Evolutionary conservation across 2,329 filamentous ascomycete genomes (phyloP), one percentile per base, ranked within the genome.

Genomic region (Trichoderma atroviride): DNA sequence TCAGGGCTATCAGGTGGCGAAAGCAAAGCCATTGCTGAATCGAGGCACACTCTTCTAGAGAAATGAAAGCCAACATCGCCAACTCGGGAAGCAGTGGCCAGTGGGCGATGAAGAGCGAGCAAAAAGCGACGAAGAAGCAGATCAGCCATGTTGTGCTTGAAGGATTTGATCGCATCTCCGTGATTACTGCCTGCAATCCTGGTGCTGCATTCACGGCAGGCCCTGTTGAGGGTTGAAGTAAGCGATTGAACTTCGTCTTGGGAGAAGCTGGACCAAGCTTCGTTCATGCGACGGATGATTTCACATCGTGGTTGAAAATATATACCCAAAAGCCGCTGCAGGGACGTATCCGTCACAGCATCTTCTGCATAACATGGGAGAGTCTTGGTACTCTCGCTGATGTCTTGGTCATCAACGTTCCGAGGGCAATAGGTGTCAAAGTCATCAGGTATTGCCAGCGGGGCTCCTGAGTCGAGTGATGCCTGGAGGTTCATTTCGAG

Each of bases 401-500:
- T 63, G 9, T 63, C 60, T 4, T 53, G 19, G 22, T 63, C 60
- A 78, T 72, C 16, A 78, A 56, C 29, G 68, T 88, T 86, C 0
- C 80, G 77, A 0, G 87, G 86, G 0, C 80, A 77, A 13, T 77
- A 78, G 0, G 85, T 84, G 69, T 88, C 86, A 68, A 83, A 88
- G 63, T 87, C 83, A 14, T 81, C 74, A 0, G 81, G 79, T 10
- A 88, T 76, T 9, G 86, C 76, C 2, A 85, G 83, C 1, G 83
- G 81, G 1, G 83, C 83, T 0, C 86, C 86, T 0, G 84, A 81
- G 69, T 86, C 83, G 22, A 87, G 76, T n/a, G 84, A 81, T 1
- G 82, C 78, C 73, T 87, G 84, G 13, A 88, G 69, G n/a, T 83
- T 82, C 1, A 88, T 75, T 73, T 88, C 86, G 3, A 88, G 69